A percentile compares a stretch with the other conserved stretches of the same genome.
Conservation (phyloP, 2,329 filamentous ascomycete species). For the Diaporthe citriasiana region DNA sequence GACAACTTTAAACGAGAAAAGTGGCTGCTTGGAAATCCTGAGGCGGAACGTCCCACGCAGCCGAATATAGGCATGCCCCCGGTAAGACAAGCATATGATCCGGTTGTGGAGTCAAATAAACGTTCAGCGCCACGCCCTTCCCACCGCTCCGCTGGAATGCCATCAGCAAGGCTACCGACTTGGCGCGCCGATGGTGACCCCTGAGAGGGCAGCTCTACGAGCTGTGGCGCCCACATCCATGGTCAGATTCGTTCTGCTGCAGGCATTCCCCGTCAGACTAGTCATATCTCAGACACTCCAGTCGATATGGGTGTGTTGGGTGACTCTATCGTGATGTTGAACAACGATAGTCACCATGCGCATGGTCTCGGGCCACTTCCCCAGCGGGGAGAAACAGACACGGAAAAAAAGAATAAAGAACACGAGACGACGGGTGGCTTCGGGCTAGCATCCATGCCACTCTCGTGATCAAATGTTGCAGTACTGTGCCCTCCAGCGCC, state of each 20-base stretch:
- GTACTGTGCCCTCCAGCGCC: background rate
- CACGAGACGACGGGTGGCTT: conserved; percentile 4
- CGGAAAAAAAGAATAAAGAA: background rate
- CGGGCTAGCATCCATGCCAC: background rate
- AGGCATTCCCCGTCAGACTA: conserved; percentile 1
- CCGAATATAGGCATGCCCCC: background rate
- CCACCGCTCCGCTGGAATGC: conserved; percentile 13
- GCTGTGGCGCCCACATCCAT: conserved; percentile 41
- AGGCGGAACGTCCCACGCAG: conserved; percentile 12
- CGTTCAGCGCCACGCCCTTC: background rate
- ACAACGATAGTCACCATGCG: background rate
- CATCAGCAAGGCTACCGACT: conserved; percentile 38
- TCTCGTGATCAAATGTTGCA: conserved; percentile 16
- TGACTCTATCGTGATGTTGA: conserved; percentile 1
- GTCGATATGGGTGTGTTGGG: conserved; percentile 6
- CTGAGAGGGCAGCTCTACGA: conserved; percentile 44
- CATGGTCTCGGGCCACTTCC: background rate
- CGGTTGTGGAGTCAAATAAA: conserved; percentile 31
- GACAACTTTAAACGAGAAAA: conserved; percentile 29
- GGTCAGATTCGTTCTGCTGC: conserved; percentile 32
- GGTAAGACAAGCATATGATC: conserved; percentile 15
- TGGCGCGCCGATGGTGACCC: conserved; percentile 35
- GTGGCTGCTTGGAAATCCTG: conserved; percentile 20
- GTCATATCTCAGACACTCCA: conserved; percentile 25
- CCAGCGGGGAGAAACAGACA: conserved; percentile 11